Evolutionary conservation across 192 early-diverging fungal species (phyloP).

Genomic region (Geranomyces variabilis): DNA sequence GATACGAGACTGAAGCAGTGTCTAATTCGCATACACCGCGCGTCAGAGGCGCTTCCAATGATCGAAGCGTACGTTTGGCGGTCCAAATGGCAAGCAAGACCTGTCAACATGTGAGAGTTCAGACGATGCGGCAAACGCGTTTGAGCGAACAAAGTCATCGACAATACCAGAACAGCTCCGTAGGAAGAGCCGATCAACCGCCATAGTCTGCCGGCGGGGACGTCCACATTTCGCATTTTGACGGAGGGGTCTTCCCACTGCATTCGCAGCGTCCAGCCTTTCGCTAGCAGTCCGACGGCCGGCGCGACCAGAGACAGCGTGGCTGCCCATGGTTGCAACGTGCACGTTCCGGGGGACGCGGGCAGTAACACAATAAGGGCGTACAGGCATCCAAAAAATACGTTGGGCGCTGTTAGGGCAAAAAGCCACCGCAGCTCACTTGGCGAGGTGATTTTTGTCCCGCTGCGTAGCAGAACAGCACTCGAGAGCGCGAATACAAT

Average conservation of each 20-base stretch:
- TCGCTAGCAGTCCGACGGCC: neutral
- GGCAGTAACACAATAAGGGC: neutral
- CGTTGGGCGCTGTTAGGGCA: too few species aligned
- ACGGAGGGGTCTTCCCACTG: neutral
- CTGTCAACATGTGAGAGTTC: neutral
- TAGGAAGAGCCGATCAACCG: neutral
- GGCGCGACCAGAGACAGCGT: neutral
- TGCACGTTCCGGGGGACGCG: neutral
- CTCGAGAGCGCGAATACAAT: neutral
- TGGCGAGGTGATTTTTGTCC: neutral
- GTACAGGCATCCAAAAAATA: neutral
- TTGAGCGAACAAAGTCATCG: too few species aligned
- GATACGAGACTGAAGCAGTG: neutral
- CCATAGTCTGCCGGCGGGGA: neutral
- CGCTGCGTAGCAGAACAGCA: neutral
- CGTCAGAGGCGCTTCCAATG: neutral
- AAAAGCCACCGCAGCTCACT: too few species aligned
- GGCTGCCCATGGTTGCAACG: neutral
- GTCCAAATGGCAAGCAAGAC: slow-evolving; percentile 1
- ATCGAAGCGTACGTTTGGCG: neutral
- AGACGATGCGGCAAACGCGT: neutral
- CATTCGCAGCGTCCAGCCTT: neutral
- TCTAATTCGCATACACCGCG: neutral
- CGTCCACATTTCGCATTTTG: neutral
- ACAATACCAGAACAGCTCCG: neutral